These are phyloP conservation scores for Pyrenopolyporus hunteri DNA, from an alignment of 495 filamentous ascomycete genomes.

Conservation along the genomic window DNA sequence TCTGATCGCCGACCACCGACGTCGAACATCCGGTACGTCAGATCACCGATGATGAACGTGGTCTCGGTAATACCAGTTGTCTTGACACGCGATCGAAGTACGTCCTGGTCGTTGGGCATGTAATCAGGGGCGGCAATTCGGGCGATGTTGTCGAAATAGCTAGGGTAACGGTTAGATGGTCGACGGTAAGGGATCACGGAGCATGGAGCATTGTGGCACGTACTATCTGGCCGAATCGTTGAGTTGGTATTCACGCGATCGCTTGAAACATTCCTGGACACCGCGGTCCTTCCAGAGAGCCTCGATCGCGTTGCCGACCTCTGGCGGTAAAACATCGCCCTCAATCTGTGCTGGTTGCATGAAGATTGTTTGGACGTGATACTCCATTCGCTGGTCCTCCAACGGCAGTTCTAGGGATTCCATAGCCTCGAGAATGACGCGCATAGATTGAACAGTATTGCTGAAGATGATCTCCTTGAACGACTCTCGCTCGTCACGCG, in stretches of 20 bases:
- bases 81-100: conserved; percentile 96
- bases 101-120: conserved; percentile 96
- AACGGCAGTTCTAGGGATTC: conserved; percentile 89
- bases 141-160: conserved; percentile 96
- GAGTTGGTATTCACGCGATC: conserved; percentile 93
- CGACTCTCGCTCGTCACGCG: conserved; percentile 77
- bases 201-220: conserved; percentile 47
- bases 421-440: conserved; percentile 95
- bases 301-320: conserved; percentile 92
- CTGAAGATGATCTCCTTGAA: conserved; percentile 99
- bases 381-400: conserved; percentile 85
- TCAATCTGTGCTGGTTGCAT: conserved; percentile 96
- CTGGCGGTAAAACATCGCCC: conserved; percentile 90
- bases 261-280: conserved; percentile 94
- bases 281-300: conserved; percentile 93
- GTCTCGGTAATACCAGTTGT: conserved; percentile 99
- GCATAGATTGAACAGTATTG: conserved; percentile 96
- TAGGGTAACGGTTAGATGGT: conserved; percentile 54
- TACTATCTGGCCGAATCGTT: conserved; percentile 99
- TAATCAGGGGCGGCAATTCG: conserved; percentile 93
- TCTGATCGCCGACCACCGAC: conserved; percentile 98
- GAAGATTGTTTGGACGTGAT: conserved; percentile 94
- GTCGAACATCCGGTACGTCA: conserved; percentile 99
- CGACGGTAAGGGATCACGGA: not conserved
- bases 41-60: conserved; percentile 95